These are phyloP conservation scores for Zygoascus sp. DNA, from an alignment of 1,139 yeast genomes.

Conservation along the genomic window DNA sequence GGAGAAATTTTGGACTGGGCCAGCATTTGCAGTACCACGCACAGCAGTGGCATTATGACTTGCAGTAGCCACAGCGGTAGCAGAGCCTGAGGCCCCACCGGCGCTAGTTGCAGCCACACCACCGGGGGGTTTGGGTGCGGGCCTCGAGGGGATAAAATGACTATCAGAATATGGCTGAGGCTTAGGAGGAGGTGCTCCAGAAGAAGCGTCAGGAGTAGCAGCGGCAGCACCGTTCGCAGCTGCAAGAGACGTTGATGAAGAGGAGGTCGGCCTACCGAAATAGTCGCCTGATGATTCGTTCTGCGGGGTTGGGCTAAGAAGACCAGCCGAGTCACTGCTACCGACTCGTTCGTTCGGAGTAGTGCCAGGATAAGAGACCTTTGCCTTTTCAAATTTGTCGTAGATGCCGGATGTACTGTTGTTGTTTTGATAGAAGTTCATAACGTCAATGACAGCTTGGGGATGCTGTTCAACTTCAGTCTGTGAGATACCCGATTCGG, in stretches of 20 bases:
- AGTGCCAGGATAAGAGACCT: slow-evolving; percentile 16
- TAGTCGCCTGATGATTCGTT: slow-evolving; percentile 2
- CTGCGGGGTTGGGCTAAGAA: slow-evolving; percentile 13
- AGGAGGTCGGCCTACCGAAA: not conserved
- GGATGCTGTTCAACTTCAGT: slow-evolving; percentile 88
- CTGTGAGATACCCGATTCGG: slow-evolving; percentile 80
- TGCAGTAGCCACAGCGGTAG: slow-evolving; percentile 13
- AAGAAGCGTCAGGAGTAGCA: slow-evolving; percentile 3
- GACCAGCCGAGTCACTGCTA: not conserved
- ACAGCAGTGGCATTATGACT: slow-evolving; percentile 9
- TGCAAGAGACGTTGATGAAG: not conserved
- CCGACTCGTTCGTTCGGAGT: slow-evolving; percentile 4
- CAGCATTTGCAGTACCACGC: slow-evolving; percentile 6
- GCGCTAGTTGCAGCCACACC: no score
- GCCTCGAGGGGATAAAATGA: slow-evolving; percentile 26
- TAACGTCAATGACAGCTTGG: slow-evolving; percentile 90
- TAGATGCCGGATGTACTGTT: slow-evolving; percentile 60
- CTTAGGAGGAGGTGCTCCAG: slow-evolving; percentile 7
- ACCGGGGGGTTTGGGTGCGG: slow-evolving; percentile 30
- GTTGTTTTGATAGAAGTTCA: slow-evolving; percentile 73
- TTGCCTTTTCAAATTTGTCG: slow-evolving; percentile 58
- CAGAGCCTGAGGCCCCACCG: slow-evolving; percentile 21
- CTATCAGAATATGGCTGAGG: slow-evolving; percentile 15
- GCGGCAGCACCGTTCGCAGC: no score
- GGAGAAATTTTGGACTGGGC: slow-evolving; percentile 7